Evolutionary conservation across 495 filamentous ascomycete genomes (phyloP), one percentile per base, ranked within the genome.

Genomic region (Xylaria scruposa): DNA sequence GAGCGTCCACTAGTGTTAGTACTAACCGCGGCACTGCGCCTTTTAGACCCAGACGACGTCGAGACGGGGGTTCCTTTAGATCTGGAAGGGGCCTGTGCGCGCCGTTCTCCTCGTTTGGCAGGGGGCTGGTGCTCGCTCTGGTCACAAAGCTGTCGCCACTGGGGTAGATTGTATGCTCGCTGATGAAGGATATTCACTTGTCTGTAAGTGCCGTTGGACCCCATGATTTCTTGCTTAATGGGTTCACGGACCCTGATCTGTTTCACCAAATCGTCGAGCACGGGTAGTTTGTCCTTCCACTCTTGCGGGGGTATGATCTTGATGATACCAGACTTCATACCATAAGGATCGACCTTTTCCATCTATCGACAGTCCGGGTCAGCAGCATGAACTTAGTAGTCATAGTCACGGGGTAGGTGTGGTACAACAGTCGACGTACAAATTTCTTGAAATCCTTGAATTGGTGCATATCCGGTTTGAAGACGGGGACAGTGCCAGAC

Each of bases 171-270:
- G 83, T 98, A 99, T 31, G 93, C 93, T 80, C 97, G 87, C 80
- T 97, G 93, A 80, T 97, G 95, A 78, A 97, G 91, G 42, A 98
- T 93, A 76, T 99, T 99, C 76, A 94, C 92, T 75, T 98, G 97
- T 33, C 95, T 94, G 78, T 97, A 99, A 42, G 91, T 95, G 36
- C 97, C 96, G 75, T 95, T 92, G 63, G 90, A 93, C 12, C 95
- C 97, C 85, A 94, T 93, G 78, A 98, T 98, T 75, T 99, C 96
- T 78, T 99, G 96, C 77, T 92, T 96, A 79, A 99, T 98, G 12
- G 96, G 96, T 73, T 98, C 97, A 84, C 94, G 96, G 75, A 98
- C 94, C 71, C 90, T 91, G 78, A 99, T 93, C 65, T 91, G 91
- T 81, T 97, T 98, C 70, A 99, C 89, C 67, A 91, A 86, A 75